Evolutionary conservation across 805 yeast species (phyloP).

Genomic region (Candida nonsorbophila): DNA sequence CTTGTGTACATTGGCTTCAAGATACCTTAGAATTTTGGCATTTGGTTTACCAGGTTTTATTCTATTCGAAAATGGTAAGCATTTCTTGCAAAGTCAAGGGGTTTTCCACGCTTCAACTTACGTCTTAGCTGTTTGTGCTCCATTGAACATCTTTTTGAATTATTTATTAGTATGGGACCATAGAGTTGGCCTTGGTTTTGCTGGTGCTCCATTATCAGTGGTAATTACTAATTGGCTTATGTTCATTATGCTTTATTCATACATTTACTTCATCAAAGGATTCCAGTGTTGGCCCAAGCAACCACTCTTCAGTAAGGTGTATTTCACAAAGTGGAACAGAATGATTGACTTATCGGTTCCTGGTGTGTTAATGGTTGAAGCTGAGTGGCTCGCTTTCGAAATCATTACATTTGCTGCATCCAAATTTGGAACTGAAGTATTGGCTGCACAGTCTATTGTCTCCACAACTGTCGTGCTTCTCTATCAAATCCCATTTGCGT

Average conservation of each 20-base stretch:
- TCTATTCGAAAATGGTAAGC: conserved; percentile 65
- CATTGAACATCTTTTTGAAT: conserved; percentile 63
- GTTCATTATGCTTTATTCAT: conserved; percentile 51
- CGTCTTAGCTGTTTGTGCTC: conserved; percentile 66
- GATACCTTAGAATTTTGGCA: conserved; percentile 50
- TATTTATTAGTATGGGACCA: conserved; percentile 65
- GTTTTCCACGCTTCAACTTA: conserved; percentile 77
- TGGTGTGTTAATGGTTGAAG: conserved; percentile 70
- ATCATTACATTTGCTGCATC: conserved; percentile 66
- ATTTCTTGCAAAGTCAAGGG: conserved; percentile 73
- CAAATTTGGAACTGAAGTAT: conserved; percentile 55
- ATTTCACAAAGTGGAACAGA: conserved; percentile 53
- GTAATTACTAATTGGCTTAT: conserved; percentile 66
- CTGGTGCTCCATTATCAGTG: conserved; percentile 76
- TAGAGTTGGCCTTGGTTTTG: conserved; percentile 53
- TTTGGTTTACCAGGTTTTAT: conserved; percentile 73
- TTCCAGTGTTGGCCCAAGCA: conserved; percentile 38
- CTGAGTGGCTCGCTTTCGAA: conserved; percentile 78
- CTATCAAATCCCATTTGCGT: conserved; percentile 73
- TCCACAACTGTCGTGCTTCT: conserved; percentile 62
- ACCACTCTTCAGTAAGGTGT: conserved; percentile 15
- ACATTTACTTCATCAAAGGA: conserved; percentile 42
- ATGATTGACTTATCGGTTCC: conserved; percentile 66
- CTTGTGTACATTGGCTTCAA: conserved; percentile 44
- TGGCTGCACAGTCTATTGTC: conserved; percentile 73